phyloP scores from a whole-genome alignment of 164 flowering plant species.

The Sextonia rubra region DNA sequence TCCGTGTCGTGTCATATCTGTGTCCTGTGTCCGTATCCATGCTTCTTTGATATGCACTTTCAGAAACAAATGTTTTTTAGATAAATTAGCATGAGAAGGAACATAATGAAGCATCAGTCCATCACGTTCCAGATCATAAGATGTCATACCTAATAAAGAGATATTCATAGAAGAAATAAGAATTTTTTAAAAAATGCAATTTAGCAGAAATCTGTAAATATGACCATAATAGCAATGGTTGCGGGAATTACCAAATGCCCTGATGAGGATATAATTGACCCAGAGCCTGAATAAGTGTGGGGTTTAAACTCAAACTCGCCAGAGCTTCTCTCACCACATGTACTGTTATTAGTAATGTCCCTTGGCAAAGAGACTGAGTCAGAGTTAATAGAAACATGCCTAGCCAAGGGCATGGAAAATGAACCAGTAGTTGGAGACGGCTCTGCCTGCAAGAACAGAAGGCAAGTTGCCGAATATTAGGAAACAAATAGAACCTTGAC shows the following conservation, averaged over 20 bases:
- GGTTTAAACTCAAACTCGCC: slow-evolving; percentile 71
- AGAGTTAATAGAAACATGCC: slow-evolving; percentile 26
- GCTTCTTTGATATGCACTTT: too few species aligned
- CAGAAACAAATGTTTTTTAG: too few species aligned
- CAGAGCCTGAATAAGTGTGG: slow-evolving; percentile 24
- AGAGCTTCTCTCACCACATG: slow-evolving; percentile 35
- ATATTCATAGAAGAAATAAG: too few species aligned
- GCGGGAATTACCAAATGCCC: slow-evolving; percentile 43
- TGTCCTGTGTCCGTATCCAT: too few species aligned
- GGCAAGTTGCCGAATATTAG: neutral
- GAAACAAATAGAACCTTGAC: neutral
- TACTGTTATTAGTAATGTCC: slow-evolving; percentile 22
- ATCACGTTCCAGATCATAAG: too few species aligned
- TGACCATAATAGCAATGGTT: neutral
- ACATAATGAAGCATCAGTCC: too few species aligned
- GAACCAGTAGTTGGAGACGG: slow-evolving; percentile 95
- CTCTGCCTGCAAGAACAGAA: slow-evolving; percentile 48
- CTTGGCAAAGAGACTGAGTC: slow-evolving; percentile 24
- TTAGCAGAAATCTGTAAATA: neutral
- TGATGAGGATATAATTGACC: slow-evolving; percentile 25
- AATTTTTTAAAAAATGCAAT: too few species aligned
- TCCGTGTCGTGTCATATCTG: too few species aligned
- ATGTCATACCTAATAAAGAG: too few species aligned
- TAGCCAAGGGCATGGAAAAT: slow-evolving; percentile 38
- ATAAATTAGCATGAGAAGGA: too few species aligned